phyloP scores from a whole-genome alignment of 1,284 basidiomycete genomes.

The Ceratorhiza oryzae-sativae region DNA sequence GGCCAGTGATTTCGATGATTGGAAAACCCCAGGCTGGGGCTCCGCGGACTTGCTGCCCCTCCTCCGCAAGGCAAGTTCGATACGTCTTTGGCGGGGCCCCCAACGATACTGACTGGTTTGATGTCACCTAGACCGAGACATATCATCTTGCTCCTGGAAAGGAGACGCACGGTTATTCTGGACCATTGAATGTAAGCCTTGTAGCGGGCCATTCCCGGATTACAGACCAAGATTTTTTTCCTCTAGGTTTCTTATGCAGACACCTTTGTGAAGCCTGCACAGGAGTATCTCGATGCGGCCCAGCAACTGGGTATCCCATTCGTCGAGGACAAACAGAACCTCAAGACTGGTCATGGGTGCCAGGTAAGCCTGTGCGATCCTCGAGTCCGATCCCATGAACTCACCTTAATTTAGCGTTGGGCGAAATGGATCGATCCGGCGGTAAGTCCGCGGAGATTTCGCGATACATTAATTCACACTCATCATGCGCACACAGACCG shows the following conservation, averaged over 20 bases:
- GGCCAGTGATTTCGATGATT: conserved; percentile 30
- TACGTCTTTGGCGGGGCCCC: neutral
- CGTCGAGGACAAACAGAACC: conserved; percentile 19
- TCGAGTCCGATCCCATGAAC: too few species aligned
- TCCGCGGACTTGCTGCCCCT: conserved; percentile 18
- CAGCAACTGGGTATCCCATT: conserved; percentile 14
- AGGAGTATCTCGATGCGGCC: conserved; percentile 23
- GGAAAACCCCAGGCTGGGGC: conserved; percentile 35
- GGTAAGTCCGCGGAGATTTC: neutral
- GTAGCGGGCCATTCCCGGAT: too few species aligned
- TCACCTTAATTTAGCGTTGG: conserved; percentile 5
- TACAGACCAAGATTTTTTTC: neutral
- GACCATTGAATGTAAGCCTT: conserved; percentile 23
- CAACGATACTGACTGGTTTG: too few species aligned
- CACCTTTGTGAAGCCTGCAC: neutral
- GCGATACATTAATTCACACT: neutral
- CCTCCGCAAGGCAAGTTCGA: conserved; percentile 16
- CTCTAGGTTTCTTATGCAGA: conserved; percentile 23
- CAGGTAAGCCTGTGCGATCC: neutral
- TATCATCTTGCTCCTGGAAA: conserved; percentile 21
- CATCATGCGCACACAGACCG: conserved; percentile 5
- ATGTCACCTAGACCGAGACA: conserved; percentile 17
- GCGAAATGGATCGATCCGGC: conserved; percentile 35
- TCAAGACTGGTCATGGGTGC: conserved; percentile 33
- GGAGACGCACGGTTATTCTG: conserved; percentile 29